Evolutionary conservation across 306 rosid species (phyloP), one percentile per base, ranked within the genome.

Genomic region (Astragalus membranaceus): DNA sequence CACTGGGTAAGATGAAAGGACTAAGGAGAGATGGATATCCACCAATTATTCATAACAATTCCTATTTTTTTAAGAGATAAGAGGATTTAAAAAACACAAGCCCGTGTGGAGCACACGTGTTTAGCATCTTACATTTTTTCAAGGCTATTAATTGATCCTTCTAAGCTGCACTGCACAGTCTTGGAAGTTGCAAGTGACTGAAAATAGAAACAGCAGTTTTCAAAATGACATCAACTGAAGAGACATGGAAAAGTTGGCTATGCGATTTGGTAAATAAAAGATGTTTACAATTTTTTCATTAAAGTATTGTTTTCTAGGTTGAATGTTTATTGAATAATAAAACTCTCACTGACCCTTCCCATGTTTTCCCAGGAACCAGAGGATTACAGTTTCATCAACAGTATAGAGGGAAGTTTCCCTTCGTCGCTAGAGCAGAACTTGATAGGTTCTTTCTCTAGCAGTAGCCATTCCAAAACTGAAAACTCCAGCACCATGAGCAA

Each of bases 201-300:
- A 51, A 15, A 11, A 26, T 39, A 66, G 39, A 53, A 5, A 46
- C 36, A 32, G 36, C 66, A 13, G 53, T 36, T 6, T 41, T 5
- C 43, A 61, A 58, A 69, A 77, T 47, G 73, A 16, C 33, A 44
- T 66, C 74, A 15, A 80, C 79, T 75, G 90, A 92, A 20, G 78
- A 77, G 23, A 67, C 87, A 65, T 84, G 90, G 59, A 78, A 59
- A 7, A 84, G 46, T 74, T 87, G 87, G 94, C 20, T 85, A 29
- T 78, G 83, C 9, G 86, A 92, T 41, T 72, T 86, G 96, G 97
- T 92, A 82, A 81, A 12, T 7, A 8, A 20, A 5, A 48, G 3
- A 16, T 2, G 23, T 20, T 20, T 26, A 26, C 30, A 26, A 26
- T 17, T 10, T 73, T 56, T 55, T 33, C 42, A 4, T 36, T 30